Evolutionary conservation across 805 yeast genomes (phyloP).

Genomic region (Tetrapisispora nanseiensis): DNA sequence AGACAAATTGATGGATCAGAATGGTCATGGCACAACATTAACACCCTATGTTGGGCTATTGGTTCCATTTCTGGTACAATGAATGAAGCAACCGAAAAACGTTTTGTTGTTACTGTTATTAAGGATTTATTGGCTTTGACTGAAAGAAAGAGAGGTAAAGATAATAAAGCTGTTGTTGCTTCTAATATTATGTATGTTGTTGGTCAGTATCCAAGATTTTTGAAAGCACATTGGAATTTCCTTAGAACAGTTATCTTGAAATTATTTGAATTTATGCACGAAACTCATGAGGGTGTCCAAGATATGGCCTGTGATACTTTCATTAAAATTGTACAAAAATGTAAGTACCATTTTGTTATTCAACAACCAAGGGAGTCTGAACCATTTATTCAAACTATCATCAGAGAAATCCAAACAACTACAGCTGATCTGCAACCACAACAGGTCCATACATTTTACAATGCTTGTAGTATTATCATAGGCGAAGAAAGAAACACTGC

Average conservation of each 20-base stretch:
- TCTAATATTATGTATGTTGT: conserved; percentile 99
- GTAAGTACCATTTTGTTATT: conserved; percentile 90
- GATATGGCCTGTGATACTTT: conserved; percentile 99
- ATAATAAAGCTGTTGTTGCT: conserved; percentile 97
- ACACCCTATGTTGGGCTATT: conserved; percentile 98
- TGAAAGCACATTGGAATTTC: conserved; percentile 97
- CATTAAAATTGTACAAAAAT: conserved; percentile 87
- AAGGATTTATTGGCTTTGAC: conserved; percentile 86
- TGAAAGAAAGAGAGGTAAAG: conserved; percentile 94
- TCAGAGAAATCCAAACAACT: conserved; percentile 68
- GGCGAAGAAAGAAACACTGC: conserved; percentile 71
- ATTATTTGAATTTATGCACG: conserved; percentile 97
- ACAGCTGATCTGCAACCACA: conserved; percentile 93
- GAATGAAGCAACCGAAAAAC: conserved; percentile 96
- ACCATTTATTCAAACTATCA: conserved; percentile 87
- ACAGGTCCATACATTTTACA: conserved; percentile 95
- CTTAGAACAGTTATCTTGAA: conserved; percentile 91
- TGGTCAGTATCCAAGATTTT: conserved; percentile 95
- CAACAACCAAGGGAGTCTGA: conserved; percentile 76
- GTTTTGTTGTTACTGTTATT: conserved; percentile 85
- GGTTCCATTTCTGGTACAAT: conserved; percentile 98
- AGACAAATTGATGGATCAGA: conserved; percentile 92
- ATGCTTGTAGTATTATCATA: conserved; percentile 90
- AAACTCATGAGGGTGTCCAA: conserved; percentile 99
- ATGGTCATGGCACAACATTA: conserved; percentile 98